phyloP scores from a whole-genome alignment of 148 eudicot species.

The Silene latifolia region DNA sequence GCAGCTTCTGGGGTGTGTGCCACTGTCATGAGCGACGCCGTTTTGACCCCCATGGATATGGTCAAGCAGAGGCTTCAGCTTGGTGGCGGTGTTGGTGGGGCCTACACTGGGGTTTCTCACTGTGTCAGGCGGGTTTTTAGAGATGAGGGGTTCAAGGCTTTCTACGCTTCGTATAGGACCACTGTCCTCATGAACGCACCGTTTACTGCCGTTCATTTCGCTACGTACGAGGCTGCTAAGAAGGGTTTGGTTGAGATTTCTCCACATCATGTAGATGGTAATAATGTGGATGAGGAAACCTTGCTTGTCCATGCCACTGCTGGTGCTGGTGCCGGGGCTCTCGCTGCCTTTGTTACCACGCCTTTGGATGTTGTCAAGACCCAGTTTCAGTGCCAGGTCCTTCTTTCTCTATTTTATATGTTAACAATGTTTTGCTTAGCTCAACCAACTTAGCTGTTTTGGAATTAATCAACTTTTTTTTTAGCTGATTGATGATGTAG shows the following conservation, averaged over 20 bases:
- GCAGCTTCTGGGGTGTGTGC: constrained; percentile 78
- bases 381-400: constrained; percentile 93
- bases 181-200: constrained; percentile 95
- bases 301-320: constrained; percentile 85
- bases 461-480: no score
- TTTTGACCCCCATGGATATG: constrained; percentile 93
- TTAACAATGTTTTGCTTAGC: no score
- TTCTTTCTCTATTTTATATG: not conserved
- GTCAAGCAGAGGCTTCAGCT: constrained; percentile 93
- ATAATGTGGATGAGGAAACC: constrained; percentile 57
- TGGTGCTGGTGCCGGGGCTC: constrained; percentile 89
- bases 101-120: constrained; percentile 67
- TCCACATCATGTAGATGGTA: constrained; percentile 46
- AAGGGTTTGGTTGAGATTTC: constrained; percentile 61
- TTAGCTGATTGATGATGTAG: no score
- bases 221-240: constrained; percentile 88
- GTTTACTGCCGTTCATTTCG: constrained; percentile 82
- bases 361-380: constrained; percentile 98
- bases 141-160: constrained; percentile 81
- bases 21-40: constrained; percentile 88
- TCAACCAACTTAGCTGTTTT: no score
- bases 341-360: constrained; percentile 72
- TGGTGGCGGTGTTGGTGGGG: constrained; percentile 46
- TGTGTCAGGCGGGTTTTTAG: constrained; percentile 63
- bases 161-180: constrained; percentile 83